Evolutionary conservation across 176 grass and related monocot species (phyloP).

Genomic region (Bromus sterilis): DNA sequence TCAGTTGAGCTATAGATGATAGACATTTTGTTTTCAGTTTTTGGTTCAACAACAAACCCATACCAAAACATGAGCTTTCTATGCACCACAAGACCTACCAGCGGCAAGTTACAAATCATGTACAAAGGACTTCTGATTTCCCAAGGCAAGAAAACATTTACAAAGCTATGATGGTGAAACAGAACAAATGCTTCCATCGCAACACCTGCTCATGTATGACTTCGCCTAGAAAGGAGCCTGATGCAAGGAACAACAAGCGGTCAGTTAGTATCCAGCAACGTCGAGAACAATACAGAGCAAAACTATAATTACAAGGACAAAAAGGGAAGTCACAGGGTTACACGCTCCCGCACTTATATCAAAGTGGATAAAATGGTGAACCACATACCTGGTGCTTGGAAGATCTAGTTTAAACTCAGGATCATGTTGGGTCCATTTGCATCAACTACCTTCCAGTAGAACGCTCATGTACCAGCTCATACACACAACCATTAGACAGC

Average conservation of each 20-base stretch:
- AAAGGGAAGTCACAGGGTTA: not conserved
- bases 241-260: not conserved
- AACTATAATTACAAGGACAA: not conserved
- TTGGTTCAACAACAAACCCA: not conserved
- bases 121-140: not conserved
- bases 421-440: slow-evolving; percentile 24
- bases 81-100: slow-evolving; percentile 4
- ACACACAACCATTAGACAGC: slow-evolving; percentile 3
- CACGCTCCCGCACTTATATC: not conserved
- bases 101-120: slow-evolving; percentile 1
- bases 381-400: slow-evolving; percentile 43
- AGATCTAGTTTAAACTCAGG: not conserved
- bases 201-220: not conserved
- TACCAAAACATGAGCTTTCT: slow-evolving; percentile 8
- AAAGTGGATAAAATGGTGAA: not conserved
- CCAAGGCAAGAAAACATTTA: slow-evolving; percentile 19
- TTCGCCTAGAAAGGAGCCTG: not conserved
- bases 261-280: not conserved
- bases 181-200: not conserved
- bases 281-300: no score
- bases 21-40: not conserved
- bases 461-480: slow-evolving; percentile 18
- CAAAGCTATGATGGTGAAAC: not conserved
- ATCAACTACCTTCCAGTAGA: slow-evolving; percentile 12
- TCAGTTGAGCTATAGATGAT: not conserved